A percentile compares a stretch with the other conserved stretches of the same genome.
These are phyloP conservation scores for Allium sativum DNA, from an alignment of 106 monocot genomes.

Conservation along the genomic window DNA sequence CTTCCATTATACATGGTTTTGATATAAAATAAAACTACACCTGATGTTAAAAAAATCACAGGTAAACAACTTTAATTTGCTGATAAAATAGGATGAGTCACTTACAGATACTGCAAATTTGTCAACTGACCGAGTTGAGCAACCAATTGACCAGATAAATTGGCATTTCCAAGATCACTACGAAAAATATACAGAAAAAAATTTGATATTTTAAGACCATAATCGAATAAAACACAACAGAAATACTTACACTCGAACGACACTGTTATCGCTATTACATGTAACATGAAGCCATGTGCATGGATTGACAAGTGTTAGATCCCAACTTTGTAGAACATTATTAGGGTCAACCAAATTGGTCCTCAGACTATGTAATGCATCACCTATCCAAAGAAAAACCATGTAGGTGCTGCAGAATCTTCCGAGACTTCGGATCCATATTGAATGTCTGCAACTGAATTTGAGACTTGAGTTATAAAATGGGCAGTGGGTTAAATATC, in stretches of 20 bases:
- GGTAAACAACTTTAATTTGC: too few species aligned
- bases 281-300: slow-evolving; percentile 87
- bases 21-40: too few species aligned
- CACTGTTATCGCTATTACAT: slow-evolving; percentile 58
- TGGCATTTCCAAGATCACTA: slow-evolving; percentile 71
- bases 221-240: too few species aligned
- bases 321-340: slow-evolving; percentile 76
- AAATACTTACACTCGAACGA: slow-evolving; percentile 75
- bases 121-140: slow-evolving; percentile 51
- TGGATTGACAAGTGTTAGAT: slow-evolving; percentile 70
- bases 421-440: too few species aligned
- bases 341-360: slow-evolving; percentile 44
- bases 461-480: too few species aligned
- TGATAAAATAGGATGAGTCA: too few species aligned
- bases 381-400: slow-evolving; percentile 42
- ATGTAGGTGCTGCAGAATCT: slow-evolving; percentile 1
- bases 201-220: too few species aligned
- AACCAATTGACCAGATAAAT: slow-evolving; percentile 50
- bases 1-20: too few species aligned
- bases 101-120: slow-evolving; percentile 61
- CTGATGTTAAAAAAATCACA: too few species aligned
- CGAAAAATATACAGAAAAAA: too few species aligned
- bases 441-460: too few species aligned
- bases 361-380: slow-evolving; percentile 48
- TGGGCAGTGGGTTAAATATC: too few species aligned